Percentiles rank a stretch among this genome's conserved stretches.
Evolutionary conservation across 2,329 filamentous ascomycete genomes (phyloP).

Genomic region (Scorias spongiosa): DNA sequence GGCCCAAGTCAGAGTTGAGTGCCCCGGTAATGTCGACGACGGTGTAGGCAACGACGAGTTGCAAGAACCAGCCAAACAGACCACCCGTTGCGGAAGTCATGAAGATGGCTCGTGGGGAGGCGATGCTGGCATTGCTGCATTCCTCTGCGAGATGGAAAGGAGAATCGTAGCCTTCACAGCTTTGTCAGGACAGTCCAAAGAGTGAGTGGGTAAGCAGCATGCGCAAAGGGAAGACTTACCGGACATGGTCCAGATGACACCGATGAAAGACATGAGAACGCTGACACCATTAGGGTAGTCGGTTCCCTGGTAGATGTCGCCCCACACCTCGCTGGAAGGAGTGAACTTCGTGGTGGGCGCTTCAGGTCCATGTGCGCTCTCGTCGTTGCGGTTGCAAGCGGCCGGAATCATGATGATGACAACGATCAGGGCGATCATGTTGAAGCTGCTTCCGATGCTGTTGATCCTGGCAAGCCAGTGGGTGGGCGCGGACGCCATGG

Average conservation of each 20-base stretch:
- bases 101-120: conserved; percentile 41
- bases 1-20: conserved; percentile 46
- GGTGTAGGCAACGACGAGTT: conserved; percentile 58
- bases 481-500: conserved; percentile 56
- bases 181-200: neutral
- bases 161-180: conserved; percentile 29
- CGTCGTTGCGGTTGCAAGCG: conserved; percentile 34
- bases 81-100: conserved; percentile 52
- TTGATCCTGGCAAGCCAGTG: conserved; percentile 57
- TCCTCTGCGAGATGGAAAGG: conserved; percentile 37
- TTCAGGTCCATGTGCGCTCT: conserved; percentile 22
- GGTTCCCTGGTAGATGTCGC: conserved; percentile 49
- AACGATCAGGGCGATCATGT: conserved; percentile 50
- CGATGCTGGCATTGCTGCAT: conserved; percentile 34
- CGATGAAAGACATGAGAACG: conserved; percentile 44
- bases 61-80: conserved; percentile 56
- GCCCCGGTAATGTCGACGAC: conserved; percentile 47
- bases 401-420: conserved; percentile 56
- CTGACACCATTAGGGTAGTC: conserved; percentile 46
- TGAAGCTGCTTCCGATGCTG: conserved; percentile 53
- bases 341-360: conserved; percentile 36
- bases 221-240: conserved; percentile 5
- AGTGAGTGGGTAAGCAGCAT: neutral
- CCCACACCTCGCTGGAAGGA: conserved; percentile 46
- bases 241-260: conserved; percentile 46